These are phyloP conservation scores for Byssothecium circinans DNA, from an alignment of 2,329 filamentous ascomycete genomes.

Conservation along the genomic window DNA sequence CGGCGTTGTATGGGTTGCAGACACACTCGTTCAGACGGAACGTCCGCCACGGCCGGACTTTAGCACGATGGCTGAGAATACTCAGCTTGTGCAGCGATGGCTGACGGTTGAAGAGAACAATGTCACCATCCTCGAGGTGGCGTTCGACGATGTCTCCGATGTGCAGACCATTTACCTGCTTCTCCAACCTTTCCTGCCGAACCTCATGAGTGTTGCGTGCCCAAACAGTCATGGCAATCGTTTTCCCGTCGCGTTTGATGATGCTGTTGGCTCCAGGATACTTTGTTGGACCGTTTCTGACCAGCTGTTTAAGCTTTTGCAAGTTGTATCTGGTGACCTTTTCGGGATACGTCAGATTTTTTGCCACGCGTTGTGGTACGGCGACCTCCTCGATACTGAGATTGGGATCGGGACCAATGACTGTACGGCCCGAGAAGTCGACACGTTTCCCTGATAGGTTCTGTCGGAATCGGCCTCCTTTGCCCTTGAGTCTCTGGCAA, in stretches of 20 bases:
- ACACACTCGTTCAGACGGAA: constrained; percentile 98
- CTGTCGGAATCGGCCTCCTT: constrained; percentile 94
- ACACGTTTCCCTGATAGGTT: constrained; percentile 98
- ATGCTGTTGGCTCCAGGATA: constrained; percentile 90
- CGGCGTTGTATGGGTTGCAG: constrained; percentile 96
- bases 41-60: constrained; percentile 91
- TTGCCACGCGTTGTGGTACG: constrained; percentile 87
- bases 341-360: constrained; percentile 94
- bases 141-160: constrained; percentile 90
- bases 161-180: constrained; percentile 57
- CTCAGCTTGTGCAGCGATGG: constrained; percentile 97
- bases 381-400: constrained; percentile 91
- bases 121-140: constrained; percentile 91
- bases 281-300: constrained; percentile 72
- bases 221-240: constrained; percentile 67
- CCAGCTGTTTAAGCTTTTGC: constrained; percentile 72
- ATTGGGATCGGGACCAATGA: constrained; percentile 97
- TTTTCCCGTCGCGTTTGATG: constrained; percentile 70
- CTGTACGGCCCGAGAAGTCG: constrained; percentile 94
- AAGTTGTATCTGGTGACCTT: constrained; percentile 83
- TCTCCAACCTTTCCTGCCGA: constrained; percentile 22
- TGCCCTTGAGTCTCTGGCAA: constrained; percentile 93
- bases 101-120: constrained; percentile 97
- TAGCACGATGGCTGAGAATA: constrained; percentile 94
- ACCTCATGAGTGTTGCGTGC: constrained; percentile 13